These are phyloP conservation scores for Tolypocladium cylindrosporum DNA, from an alignment of 2,329 filamentous ascomycete species.

Conservation along the genomic window DNA sequence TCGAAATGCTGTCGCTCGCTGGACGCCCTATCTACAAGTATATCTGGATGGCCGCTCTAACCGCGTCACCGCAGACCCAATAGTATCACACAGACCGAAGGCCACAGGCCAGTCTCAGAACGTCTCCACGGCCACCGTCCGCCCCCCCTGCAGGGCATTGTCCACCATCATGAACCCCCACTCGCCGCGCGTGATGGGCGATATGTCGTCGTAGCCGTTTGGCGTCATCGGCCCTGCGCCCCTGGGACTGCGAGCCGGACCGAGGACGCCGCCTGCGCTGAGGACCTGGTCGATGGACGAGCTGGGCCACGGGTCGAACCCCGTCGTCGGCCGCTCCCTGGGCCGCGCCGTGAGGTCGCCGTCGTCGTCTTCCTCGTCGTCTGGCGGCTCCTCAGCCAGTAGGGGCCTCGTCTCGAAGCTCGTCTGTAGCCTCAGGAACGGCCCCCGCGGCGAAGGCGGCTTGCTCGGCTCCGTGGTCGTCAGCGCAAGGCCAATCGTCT, in stretches of 20 bases:
- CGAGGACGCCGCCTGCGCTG: slow-evolving; percentile 12
- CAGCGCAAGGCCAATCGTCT: slow-evolving; percentile 13
- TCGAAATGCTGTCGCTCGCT: background rate
- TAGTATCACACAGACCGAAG: background rate
- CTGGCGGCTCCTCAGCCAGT: background rate
- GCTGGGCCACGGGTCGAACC: slow-evolving; percentile 18
- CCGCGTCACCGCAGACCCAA: background rate
- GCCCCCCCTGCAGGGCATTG: slow-evolving; percentile 29
- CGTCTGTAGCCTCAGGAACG: slow-evolving; percentile 32
- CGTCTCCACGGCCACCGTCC: slow-evolving; percentile 41
- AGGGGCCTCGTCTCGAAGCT: slow-evolving; percentile 18
- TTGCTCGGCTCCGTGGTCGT: slow-evolving; percentile 11
- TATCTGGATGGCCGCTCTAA: background rate
- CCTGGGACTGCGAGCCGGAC: slow-evolving; percentile 9
- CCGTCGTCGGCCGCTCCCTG: slow-evolving; percentile 16
- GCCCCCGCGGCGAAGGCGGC: slow-evolving; percentile 16
- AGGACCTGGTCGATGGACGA: slow-evolving; percentile 36
- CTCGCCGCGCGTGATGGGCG: slow-evolving; percentile 50
- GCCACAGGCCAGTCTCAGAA: slow-evolving; percentile 23
- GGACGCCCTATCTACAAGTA: background rate
- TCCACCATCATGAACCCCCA: slow-evolving; percentile 52
- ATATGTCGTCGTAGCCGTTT: slow-evolving; percentile 51
- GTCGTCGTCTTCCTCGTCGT: slow-evolving; percentile 18
- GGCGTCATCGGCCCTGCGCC: slow-evolving; percentile 42
- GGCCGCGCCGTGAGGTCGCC: slow-evolving; percentile 28